Conservation (phyloP, 441 rosid genomes). For the Biscutella auriculata region DNA sequence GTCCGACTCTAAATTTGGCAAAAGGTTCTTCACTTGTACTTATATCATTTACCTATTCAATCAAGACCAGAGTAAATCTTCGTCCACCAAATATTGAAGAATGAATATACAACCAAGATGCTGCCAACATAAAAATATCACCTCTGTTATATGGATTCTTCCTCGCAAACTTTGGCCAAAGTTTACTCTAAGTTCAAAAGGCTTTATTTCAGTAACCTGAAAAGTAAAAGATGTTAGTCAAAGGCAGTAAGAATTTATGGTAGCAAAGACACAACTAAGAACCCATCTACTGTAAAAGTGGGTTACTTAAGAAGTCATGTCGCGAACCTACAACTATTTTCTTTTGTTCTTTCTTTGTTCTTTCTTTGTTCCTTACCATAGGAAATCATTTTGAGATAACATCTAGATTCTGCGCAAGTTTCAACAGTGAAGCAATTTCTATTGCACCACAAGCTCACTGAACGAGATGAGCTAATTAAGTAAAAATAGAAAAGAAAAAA, state of each 20-base stretch:
- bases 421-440: background rate
- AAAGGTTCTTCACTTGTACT: slow-evolving; percentile 49
- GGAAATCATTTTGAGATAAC: background rate
- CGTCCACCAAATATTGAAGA: background rate
- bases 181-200: slow-evolving; percentile 75
- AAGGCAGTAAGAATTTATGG: background rate
- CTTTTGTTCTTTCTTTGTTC: background rate
- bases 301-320: too few species aligned
- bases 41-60: slow-evolving; percentile 47
- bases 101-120: slow-evolving; percentile 1
- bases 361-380: background rate
- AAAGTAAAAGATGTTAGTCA: slow-evolving; percentile 16
- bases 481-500: slow-evolving; percentile 1
- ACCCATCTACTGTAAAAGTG: background rate
- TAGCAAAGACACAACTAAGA: background rate
- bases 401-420: background rate
- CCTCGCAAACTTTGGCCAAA: slow-evolving; percentile 77
- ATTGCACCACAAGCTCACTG: background rate
- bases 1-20: slow-evolving; percentile 60
- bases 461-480: background rate
- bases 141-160: slow-evolving; percentile 90
- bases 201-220: slow-evolving; percentile 81
- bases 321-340: background rate
- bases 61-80: slow-evolving; percentile 12
- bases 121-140: slow-evolving; percentile 19